Conservation (phyloP, 495 filamentous ascomycete genomes). For the Aspergillus carlsbadensis region DNA sequence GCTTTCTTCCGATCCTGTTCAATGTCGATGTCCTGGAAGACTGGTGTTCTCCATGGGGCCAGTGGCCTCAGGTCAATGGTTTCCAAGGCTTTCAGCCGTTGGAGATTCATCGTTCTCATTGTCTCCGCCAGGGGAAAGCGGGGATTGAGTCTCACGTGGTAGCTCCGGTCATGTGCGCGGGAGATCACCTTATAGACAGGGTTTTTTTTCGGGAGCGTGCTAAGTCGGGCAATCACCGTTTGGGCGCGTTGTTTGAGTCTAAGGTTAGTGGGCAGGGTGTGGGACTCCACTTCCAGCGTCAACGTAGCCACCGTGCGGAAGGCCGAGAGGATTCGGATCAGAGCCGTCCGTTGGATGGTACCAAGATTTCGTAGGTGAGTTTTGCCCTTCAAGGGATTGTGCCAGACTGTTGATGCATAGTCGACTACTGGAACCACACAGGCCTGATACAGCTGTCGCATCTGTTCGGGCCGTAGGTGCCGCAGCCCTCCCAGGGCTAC, state of each 20-base stretch:
- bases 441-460: constrained; percentile 3
- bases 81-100: constrained; percentile 16
- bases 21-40: constrained; percentile 19
- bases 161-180: constrained; percentile 25
- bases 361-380: too few relatives aligned
- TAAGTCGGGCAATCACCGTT: not conserved
- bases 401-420: constrained; percentile 12
- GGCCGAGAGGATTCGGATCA: too few relatives aligned
- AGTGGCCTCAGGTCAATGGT: constrained; percentile 21
- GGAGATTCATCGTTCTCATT: constrained; percentile 15
- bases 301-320: too few relatives aligned
- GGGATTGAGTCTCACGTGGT: constrained; percentile 17
- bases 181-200: constrained; percentile 10
- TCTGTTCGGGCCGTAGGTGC: constrained; percentile 14
- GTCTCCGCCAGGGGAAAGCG: not conserved
- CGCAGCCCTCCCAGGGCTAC: constrained; percentile 14
- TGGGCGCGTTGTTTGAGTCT: not conserved
- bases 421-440: constrained; percentile 14
- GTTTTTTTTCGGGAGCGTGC: too few relatives aligned
- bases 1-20: constrained; percentile 15
- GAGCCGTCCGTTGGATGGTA: too few relatives aligned
- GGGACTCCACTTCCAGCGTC: too few relatives aligned
- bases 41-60: constrained; percentile 9
- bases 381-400: too few relatives aligned
- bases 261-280: too few relatives aligned